Base-by-base conservation (phyloP, 2,329 filamentous ascomycete genomes). In the Capronia epimyces region DNA sequence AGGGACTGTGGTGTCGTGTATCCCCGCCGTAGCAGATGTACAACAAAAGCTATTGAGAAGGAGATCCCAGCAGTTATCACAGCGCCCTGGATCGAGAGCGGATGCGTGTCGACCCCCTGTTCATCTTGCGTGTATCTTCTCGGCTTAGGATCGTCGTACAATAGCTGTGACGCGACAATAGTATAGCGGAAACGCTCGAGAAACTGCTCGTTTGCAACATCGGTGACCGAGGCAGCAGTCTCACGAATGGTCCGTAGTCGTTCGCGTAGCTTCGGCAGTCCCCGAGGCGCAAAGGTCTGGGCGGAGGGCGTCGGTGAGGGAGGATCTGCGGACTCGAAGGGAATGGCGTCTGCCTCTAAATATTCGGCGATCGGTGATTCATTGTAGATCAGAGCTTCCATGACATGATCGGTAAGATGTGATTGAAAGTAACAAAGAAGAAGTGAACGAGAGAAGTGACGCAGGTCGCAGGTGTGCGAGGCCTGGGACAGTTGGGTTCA, bases 161-260 rank as follows among this genome's bases (percentile, higher is more conserved):
- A 75, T 12, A 96, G 78, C 66, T 95, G 89, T 18, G 90, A 96
- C 44, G 89, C 89, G 64, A 96, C 86, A 58, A 96, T 87, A 18
- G 87, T 86, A 70, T 96, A 96, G 57, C 90, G 86, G 64, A 96
- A 96, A 65, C 89, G 86, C 69, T 96, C 90, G 52, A 95, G 77
- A 63, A 96, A 95, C 59, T 83, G 84, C 60, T 84, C 79, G 65
- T 89, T 57, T 15, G 55, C 52, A 3, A 54, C 47, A 44, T 56
- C 51, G 42, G 57, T 50, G 22, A 58, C 53, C 10, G 45, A 47
- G 21, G 47, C 48, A 8, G 56, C 56, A 15, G 53, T 56, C 39
- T 49, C 46, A 31, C 58, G 54, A 22, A 59, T 52, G 9, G 39
- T 51, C 29, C 48, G 50, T 34, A 60, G 16, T 16, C 48, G 43